Evolutionary conservation across 1,284 basidiomycete genomes (phyloP), one percentile per base, ranked within the genome.

Genomic region (Cystobasidium slooffiae): DNA sequence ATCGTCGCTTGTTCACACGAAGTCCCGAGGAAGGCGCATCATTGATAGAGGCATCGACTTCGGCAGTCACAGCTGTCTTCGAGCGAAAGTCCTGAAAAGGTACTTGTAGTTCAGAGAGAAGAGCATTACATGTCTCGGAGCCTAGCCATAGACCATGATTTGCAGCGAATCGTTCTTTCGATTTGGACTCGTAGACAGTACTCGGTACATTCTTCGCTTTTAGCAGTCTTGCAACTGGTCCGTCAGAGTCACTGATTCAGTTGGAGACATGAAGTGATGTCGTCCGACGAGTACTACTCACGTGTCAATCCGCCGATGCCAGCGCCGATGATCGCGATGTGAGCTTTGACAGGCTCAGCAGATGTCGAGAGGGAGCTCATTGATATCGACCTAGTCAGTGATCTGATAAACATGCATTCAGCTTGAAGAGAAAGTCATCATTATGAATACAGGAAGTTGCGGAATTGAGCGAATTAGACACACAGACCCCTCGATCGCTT

Each of bases 291-390:
- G 1, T 46, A 22, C 9, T 12, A 43, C 67, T 61, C 58, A 58
- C 68, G 68, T 49, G 63, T 66, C 53, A 73, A 31, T 6, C 70
- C 70, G 20, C 47, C 62, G 53, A 73, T 52, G 51, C 70, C 70
- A 6, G 70, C 70, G 9, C 70, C 70, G 41, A 73, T 55, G 49
- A 73, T 58, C 37, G 55, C 49, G n/a, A 73, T 24, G 24, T 22
- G 41, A 53, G 37, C 37, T 51, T 16, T 20, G 47, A 1, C 31
- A 31, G 31, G 31, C 31, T 31, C 31, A 31, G 31, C 31, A 31
- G 31, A 31, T 31, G 31, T 31, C 31, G 31, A 31, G 31, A 31
- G 31, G 31, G 31, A 31, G 31, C 31, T 31, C 31, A 31, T 31
- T 5, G n/a, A n/a, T n/a, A 31, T 31, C 31, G 31, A 2, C 5